Evolutionary conservation across 257 asterid species (phyloP).

Genomic region (Plantago elongata): DNA sequence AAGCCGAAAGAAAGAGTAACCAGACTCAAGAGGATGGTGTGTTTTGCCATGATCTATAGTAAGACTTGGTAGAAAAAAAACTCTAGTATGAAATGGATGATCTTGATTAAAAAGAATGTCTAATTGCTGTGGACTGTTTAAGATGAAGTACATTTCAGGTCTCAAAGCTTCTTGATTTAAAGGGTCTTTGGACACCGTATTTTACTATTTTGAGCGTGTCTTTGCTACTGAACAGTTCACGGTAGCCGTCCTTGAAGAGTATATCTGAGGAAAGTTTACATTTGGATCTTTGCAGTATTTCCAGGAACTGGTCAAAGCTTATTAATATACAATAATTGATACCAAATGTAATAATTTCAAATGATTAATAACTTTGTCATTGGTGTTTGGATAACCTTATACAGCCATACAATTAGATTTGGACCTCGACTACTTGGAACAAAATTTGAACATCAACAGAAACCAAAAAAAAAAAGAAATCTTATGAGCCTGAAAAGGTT

Average conservation of each 20-base stretch:
- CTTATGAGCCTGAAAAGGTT: too few species aligned
- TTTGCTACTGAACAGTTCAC: constrained; percentile 2
- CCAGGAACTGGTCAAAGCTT: constrained; percentile 16
- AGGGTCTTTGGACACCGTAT: constrained; percentile 5
- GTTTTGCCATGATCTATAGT: constrained; percentile 12
- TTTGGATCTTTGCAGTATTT: constrained; percentile 3
- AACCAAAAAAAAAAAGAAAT: too few species aligned
- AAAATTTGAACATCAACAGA: too few species aligned
- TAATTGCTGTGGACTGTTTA: neutral
- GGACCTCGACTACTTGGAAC: too few species aligned
- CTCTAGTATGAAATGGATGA: neutral
- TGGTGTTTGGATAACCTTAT: too few species aligned
- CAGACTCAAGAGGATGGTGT: constrained; percentile 10
- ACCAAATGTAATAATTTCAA: too few species aligned
- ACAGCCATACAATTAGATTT: too few species aligned
- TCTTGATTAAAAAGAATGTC: neutral
- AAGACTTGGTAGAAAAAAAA: neutral
- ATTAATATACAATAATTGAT: neutral
- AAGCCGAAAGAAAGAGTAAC: constrained; percentile 12
- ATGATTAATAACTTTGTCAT: too few species aligned
- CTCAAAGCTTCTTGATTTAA: constrained; percentile 16
- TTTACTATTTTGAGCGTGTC: neutral
- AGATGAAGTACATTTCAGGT: neutral
- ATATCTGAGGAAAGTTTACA: neutral
- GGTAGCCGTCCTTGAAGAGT: constrained; percentile 20